Evolutionary conservation across 441 rosid genomes (phyloP), one percentile per base, ranked within the genome.

Genomic region (Gossypium schwendimanii): DNA sequence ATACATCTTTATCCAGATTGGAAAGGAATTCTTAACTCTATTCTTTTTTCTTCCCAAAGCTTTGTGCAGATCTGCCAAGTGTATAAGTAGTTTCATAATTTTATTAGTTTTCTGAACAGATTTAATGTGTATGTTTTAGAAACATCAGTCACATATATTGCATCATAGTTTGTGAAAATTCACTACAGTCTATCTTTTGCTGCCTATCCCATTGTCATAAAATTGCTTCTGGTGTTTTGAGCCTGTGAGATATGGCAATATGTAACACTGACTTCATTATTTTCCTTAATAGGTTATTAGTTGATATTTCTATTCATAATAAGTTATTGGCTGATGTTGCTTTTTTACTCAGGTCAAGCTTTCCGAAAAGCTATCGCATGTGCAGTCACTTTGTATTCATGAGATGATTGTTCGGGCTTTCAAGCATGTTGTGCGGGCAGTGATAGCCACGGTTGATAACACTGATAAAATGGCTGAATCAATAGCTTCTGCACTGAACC

Each of bases 341-440:
- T 73, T 60, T 76, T 71, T 50, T 60, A 57, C 49, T 79, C 71
- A 89, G 93, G 93, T 87, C 73, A 87, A 84, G 81, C 93, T 87
- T 66, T 89, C 91, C 18, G 91, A 84, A 71, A 89, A 89, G 77
- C 73, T 89, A 71, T 84, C 93, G 49, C 93, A 89, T 73, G 91
- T 89, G 72, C 91, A 86, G 66, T 87, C 93, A 55, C 82, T 89
- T 70, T 89, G 90, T 80, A 81, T 86, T 66, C 91, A 89, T 70
- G 93, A 89, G 90, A 89, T 89, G 93, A 86, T 89, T 76, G 93
- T 87, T 76, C 81, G 93, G 63, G 93, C 91, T 59, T 86, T 89
- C 75, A 89, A 89, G 79, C 93, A 87, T 77, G 78, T 87, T 74
- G 84, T 89, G 69, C 91, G 71, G 79, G 93, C 87, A 44, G 90